Percentiles rank a stretch among this genome's conserved stretches.
phyloP scores from a whole-genome alignment of 371 early-diverging fungal genomes.

The Mucor circinelloides region DNA sequence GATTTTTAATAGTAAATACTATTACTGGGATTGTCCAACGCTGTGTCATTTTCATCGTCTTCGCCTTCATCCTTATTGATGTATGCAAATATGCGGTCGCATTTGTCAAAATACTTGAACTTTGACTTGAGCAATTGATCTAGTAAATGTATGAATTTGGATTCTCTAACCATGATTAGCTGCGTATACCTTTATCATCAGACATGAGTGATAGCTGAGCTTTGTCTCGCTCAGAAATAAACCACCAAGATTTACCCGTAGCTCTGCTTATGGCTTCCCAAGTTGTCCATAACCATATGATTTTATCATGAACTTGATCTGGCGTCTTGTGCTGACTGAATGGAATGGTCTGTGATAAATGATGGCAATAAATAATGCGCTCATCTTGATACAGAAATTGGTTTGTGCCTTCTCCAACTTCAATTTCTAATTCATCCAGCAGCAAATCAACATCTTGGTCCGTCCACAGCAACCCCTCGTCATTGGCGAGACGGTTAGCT shows the following conservation, averaged over 20 bases:
- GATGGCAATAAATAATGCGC: slow-evolving; percentile 6
- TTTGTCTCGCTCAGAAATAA: slow-evolving; percentile 16
- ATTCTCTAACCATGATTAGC: not conserved
- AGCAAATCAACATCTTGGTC: slow-evolving; percentile 13
- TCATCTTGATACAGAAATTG: slow-evolving; percentile 19
- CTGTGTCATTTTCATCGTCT: not conserved
- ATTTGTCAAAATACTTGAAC: slow-evolving; percentile 22
- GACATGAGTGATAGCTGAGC: slow-evolving; percentile 3
- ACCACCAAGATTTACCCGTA: slow-evolving; percentile 27
- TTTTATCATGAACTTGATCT: slow-evolving; percentile 13
- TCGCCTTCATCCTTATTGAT: slow-evolving; percentile 14
- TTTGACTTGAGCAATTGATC: slow-evolving; percentile 20
- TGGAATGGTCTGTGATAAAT: not conserved
- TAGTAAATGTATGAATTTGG: not conserved
- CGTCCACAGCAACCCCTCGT: slow-evolving; percentile 4
- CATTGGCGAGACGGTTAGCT: not conserved
- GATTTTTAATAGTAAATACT: not conserved
- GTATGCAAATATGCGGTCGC: slow-evolving; percentile 23
- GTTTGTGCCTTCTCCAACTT: slow-evolving; percentile 21
- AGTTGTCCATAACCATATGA: slow-evolving; percentile 23
- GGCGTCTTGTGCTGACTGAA: slow-evolving; percentile 2
- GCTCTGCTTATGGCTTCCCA: slow-evolving; percentile 24
- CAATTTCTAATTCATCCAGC: slow-evolving; percentile 18
- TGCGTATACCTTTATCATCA: slow-evolving; percentile 11
- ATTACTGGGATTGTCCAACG: not conserved